These are phyloP conservation scores for Teunomyces aglyptinius DNA, from an alignment of 805 yeast genomes.

Conservation along the genomic window DNA sequence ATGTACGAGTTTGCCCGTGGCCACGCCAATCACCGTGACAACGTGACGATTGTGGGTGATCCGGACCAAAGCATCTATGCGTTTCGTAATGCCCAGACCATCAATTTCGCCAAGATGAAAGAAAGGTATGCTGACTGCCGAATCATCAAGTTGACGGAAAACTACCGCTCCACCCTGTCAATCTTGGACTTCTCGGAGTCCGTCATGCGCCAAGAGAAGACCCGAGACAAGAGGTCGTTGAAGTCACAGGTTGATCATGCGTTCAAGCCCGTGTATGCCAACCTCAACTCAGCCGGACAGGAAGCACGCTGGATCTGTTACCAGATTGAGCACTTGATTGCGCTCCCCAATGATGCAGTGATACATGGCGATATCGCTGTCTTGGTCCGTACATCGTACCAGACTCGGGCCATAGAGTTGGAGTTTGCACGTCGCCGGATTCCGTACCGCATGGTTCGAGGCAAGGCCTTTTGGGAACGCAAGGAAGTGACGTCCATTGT, in stretches of 20 bases:
- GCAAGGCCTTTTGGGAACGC: constrained; percentile 77
- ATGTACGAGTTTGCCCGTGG: constrained; percentile 48
- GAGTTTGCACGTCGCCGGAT: constrained; percentile 54
- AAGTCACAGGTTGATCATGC: constrained; percentile 44
- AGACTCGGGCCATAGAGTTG: constrained; percentile 62
- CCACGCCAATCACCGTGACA: constrained; percentile 36
- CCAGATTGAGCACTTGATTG: constrained; percentile 50
- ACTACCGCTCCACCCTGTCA: constrained; percentile 75
- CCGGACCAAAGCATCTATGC: constrained; percentile 95
- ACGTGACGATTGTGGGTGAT: constrained; percentile 89
- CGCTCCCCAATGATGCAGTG: constrained; percentile 44
- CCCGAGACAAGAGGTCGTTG: constrained; percentile 44
- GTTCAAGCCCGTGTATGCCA: constrained; percentile 47
- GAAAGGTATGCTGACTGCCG: constrained; percentile 25
- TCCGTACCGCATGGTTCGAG: constrained; percentile 69
- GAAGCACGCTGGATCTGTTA: constrained; percentile 62
- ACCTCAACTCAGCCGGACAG: constrained; percentile 37
- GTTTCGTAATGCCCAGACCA: constrained; percentile 74
- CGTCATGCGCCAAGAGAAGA: constrained; percentile 59
- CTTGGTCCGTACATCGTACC: constrained; percentile 62
- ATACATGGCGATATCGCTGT: constrained; percentile 65
- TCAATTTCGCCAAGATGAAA: constrained; percentile 62
- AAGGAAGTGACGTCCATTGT: constrained; percentile 63
- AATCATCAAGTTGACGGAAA: constrained; percentile 52
- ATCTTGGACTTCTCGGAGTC: constrained; percentile 64